Base-by-base conservation (phyloP, 495 filamentous ascomycete genomes). In the Penicillium tannophilum region DNA sequence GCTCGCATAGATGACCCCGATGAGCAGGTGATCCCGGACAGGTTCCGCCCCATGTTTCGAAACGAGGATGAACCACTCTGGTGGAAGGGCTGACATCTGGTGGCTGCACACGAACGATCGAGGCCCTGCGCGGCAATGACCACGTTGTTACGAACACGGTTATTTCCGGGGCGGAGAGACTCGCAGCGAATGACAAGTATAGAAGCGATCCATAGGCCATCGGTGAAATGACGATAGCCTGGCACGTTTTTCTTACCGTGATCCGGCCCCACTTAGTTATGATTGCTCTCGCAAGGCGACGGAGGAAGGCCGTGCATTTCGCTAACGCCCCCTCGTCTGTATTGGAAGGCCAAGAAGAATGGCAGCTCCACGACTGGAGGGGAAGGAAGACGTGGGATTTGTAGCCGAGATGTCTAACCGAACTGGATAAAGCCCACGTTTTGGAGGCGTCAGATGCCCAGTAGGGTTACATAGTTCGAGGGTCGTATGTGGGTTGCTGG, bases 391-490 rank as follows among this genome's bases (percentile, higher is more conserved):
- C 33, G 53, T n/a, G 30, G 46, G 52, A 52, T 31, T 33, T 31
- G 59, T 50, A 65, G 51, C 64, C 55, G 61, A 61, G 45, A 19
- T 50, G 23, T 42, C 53, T 59, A 66, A 63, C 59, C 63, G 63
- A 63, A 44, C 39, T 55, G 52, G 44, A 54, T 14, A 41, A 49
- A 49, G 14, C 14, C 46, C 46, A 48, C 46, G 23, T 48, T n/a
- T 41, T 48, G 6, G 56, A 50, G 46, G 46, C 46, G 61, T 59
- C 60, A 61, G 44, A 63, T 63, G 55, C 26, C 31, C 30, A 19
- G 62, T 60, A 70, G 55, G 67, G 67, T 70, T 70, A 70, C 67
- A 70, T 70, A 68, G 67, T 60, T 62, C 58, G 55, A 36, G 51
- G 62, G 62, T 54, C 45, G 60, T 51, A 59, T 54, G 46, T 48